phyloP scores from a whole-genome alignment of 148 eudicot genomes.

The Rhododendron williamsianum region DNA sequence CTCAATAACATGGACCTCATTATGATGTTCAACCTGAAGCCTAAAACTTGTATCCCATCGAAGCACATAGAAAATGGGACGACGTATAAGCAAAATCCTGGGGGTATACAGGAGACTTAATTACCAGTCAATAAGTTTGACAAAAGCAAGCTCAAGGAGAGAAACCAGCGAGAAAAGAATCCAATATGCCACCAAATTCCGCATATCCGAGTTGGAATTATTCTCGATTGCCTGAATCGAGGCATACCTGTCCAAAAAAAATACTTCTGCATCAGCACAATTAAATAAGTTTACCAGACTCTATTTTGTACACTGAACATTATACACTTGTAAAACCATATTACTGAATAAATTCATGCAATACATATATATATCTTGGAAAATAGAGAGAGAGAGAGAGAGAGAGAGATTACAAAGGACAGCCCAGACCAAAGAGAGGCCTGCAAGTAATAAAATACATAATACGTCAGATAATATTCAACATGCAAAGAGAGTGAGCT shows the following conservation, averaged over 20 bases:
- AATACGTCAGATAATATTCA: background rate
- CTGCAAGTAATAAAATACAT: conserved; percentile 14
- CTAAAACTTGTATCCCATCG: background rate
- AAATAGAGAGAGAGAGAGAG: background rate
- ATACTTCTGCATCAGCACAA: background rate
- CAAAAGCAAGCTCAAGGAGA: conserved; percentile 12
- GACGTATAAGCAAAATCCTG: background rate
- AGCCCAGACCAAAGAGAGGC: conserved; percentile 26
- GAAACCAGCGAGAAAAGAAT: conserved; percentile 13
- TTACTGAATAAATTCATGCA: too few species aligned
- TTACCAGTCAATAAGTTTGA: conserved; percentile 9
- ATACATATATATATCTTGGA: too few species aligned
- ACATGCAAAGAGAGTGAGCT: background rate
- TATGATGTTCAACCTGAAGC: background rate
- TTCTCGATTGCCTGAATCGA: conserved; percentile 6
- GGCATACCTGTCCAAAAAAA: conserved; percentile 3
- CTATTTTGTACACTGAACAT: too few species aligned
- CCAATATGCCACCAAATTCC: conserved; percentile 10
- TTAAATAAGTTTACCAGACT: background rate
- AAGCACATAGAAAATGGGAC: background rate
- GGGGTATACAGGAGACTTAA: background rate
- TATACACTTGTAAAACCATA: too few species aligned
- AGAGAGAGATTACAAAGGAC: conserved; percentile 25
- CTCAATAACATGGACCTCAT: background rate
- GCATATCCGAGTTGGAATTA: conserved; percentile 3